Evolutionary conservation across 768 basidiomycete genomes (phyloP).

Genomic region (Boletus vinaceobasis): DNA sequence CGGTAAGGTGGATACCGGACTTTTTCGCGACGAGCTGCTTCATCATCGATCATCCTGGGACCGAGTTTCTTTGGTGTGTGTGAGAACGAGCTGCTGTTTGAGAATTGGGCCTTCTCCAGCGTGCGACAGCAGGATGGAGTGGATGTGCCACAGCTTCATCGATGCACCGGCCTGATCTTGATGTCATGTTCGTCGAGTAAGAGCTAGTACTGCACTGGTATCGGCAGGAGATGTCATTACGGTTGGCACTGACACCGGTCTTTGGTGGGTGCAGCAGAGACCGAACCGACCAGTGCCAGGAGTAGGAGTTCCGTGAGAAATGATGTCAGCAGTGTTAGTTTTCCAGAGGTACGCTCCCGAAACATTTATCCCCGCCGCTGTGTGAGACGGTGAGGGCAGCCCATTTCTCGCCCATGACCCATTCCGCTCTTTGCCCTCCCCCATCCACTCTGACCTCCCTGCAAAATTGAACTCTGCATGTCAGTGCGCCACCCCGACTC

Average conservation of each 20-base stretch:
- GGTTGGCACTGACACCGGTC: no score
- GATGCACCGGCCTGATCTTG: no score
- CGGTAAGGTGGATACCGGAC: not conserved
- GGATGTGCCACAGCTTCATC: no score
- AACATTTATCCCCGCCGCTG: constrained; percentile 9
- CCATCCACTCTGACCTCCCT: not conserved
- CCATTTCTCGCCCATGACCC: constrained; percentile 6
- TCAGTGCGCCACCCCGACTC: constrained; percentile 1
- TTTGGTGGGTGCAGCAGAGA: no score
- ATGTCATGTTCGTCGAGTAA: no score
- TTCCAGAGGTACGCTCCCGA: not conserved
- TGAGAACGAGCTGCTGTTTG: not conserved
- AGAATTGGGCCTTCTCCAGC: no score
- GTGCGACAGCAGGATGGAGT: not conserved
- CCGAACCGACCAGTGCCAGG: not conserved
- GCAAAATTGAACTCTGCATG: constrained; percentile 5
- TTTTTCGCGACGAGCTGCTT: no score
- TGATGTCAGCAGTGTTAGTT: constrained; percentile 6
- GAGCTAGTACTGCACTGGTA: no score
- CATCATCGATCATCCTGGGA: no score
- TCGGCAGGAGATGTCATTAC: no score
- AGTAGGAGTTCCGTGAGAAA: constrained; percentile 2
- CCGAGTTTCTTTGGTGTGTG: no score
- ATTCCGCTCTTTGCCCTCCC: not conserved
- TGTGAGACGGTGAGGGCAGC: constrained; percentile 20